Percentiles rank a stretch among this genome's conserved stretches.
These are phyloP conservation scores for Mercurialis annua DNA, from an alignment of 345 rosid species.

Conservation along the genomic window DNA sequence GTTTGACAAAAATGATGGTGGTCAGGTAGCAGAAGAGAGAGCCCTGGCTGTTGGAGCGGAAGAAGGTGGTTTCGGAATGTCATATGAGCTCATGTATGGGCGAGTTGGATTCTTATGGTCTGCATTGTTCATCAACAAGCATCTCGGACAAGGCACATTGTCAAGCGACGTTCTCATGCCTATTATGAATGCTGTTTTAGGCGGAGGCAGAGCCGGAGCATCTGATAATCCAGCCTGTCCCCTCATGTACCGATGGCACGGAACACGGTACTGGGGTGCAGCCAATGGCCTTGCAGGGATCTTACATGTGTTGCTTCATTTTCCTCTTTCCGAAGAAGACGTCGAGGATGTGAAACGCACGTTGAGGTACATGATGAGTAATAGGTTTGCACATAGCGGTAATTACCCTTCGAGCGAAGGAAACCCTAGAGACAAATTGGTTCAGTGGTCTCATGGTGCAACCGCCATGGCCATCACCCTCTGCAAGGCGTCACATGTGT, in stretches of 20 bases:
- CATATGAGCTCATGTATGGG: slow-evolving; percentile 85
- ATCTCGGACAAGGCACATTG: slow-evolving; percentile 56
- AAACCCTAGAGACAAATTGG: slow-evolving; percentile 76
- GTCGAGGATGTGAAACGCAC: slow-evolving; percentile 71
- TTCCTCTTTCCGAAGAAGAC: slow-evolving; percentile 52
- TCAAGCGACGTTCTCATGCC: slow-evolving; percentile 52
- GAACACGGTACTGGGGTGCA: slow-evolving; percentile 90
- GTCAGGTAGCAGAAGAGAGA: slow-evolving; percentile 70
- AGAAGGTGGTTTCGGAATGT: slow-evolving; percentile 97
- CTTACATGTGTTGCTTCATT: slow-evolving; percentile 74
- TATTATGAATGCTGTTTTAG: slow-evolving; percentile 68
- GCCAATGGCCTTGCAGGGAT: slow-evolving; percentile 92
- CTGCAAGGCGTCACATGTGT: slow-evolving; percentile 83
- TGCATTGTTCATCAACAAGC: slow-evolving; percentile 68
- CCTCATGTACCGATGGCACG: slow-evolving; percentile 88
- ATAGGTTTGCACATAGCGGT: slow-evolving; percentile 74
- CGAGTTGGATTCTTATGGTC: slow-evolving; percentile 95
- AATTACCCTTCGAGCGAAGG: slow-evolving; percentile 91
- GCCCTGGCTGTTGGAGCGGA: slow-evolving; percentile 87
- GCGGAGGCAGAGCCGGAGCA: slow-evolving; percentile 90
- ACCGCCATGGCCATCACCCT: slow-evolving; percentile 70
- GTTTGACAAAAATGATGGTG: not conserved
- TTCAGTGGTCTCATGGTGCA: slow-evolving; percentile 93
- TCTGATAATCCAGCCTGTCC: slow-evolving; percentile 67
- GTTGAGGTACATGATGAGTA: slow-evolving; percentile 81